A percentile compares a stretch with the other conserved stretches of the same genome.
Evolutionary conservation across 805 yeast species (phyloP).

Genomic region (Sungouiozyma intestinalis): DNA sequence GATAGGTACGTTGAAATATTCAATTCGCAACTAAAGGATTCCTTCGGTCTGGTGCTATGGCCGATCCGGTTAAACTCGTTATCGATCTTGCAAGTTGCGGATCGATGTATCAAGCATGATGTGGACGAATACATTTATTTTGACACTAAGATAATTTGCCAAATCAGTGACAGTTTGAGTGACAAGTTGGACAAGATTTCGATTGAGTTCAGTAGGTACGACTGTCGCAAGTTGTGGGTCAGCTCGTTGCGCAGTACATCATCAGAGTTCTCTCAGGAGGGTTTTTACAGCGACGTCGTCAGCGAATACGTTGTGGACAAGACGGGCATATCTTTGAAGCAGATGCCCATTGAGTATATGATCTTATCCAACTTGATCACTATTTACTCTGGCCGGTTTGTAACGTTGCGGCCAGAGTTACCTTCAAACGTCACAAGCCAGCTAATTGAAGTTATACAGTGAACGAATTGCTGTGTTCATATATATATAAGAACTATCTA

Average conservation of each 20-base stretch:
- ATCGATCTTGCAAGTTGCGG: conserved; percentile 19
- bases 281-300: conserved; percentile 8
- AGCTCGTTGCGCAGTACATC: conserved; percentile 1
- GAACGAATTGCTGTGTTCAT: background rate
- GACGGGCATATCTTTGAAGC: conserved; percentile 24
- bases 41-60: conserved; percentile 18
- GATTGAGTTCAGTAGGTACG: conserved; percentile 20
- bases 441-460: background rate
- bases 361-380: conserved; percentile 4
- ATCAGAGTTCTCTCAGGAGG: background rate
- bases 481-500: background rate
- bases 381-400: background rate
- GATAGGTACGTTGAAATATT: background rate
- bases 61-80: conserved; percentile 17
- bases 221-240: conserved; percentile 14
- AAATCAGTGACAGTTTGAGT: conserved; percentile 10
- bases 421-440: background rate
- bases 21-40: conserved; percentile 11
- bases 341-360: conserved; percentile 12
- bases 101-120: conserved; percentile 8
- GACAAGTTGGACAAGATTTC: conserved; percentile 13
- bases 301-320: conserved; percentile 17
- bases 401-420: background rate
- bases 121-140: background rate
- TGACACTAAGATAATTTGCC: background rate